Percentiles rank a stretch among this genome's conserved stretches.
Evolutionary conservation across 371 early-diverging fungal species (phyloP).

Genomic region (Apophysomyces ossiformis): DNA sequence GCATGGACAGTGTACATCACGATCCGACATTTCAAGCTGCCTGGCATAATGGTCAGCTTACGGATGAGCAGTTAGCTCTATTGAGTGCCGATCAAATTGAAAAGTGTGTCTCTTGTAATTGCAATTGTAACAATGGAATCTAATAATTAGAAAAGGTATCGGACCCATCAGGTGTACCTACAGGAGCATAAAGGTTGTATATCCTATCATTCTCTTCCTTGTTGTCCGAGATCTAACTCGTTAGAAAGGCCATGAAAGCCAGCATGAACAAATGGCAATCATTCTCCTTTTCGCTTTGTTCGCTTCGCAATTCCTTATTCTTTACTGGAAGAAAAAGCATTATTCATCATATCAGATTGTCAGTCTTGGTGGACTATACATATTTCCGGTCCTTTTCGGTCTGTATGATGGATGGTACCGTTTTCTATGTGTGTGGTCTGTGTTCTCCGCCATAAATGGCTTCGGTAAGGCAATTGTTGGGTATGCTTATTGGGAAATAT

Average conservation of each 20-base stretch:
- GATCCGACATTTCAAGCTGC: constrained; percentile 34
- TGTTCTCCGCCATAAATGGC: constrained; percentile 47
- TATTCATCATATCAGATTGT: constrained; percentile 76
- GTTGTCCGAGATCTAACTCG: constrained; percentile 1
- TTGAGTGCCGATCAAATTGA: constrained; percentile 40
- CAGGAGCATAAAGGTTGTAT: constrained; percentile 47
- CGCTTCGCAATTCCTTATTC: constrained; percentile 74
- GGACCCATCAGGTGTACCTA: constrained; percentile 40
- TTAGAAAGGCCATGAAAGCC: constrained; percentile 62
- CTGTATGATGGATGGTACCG: constrained; percentile 55
- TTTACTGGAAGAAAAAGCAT: constrained; percentile 82
- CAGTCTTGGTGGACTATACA: constrained; percentile 77
- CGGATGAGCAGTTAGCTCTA: constrained; percentile 36
- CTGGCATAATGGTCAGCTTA: constrained; percentile 38
- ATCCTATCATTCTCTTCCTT: neutral
- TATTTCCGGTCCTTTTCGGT: constrained; percentile 62
- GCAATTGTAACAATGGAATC: neutral
- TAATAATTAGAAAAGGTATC: constrained; percentile 27
- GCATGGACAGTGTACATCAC: constrained; percentile 27
- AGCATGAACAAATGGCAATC: constrained; percentile 78
- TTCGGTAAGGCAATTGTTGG: constrained; percentile 33
- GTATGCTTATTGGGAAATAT: neutral
- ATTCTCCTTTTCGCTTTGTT: constrained; percentile 76
- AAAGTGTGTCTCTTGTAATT: constrained; percentile 26
- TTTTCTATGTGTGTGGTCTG: constrained; percentile 47